Conservation (phyloP, 345 rosid species). For the Salix udensis region DNA sequence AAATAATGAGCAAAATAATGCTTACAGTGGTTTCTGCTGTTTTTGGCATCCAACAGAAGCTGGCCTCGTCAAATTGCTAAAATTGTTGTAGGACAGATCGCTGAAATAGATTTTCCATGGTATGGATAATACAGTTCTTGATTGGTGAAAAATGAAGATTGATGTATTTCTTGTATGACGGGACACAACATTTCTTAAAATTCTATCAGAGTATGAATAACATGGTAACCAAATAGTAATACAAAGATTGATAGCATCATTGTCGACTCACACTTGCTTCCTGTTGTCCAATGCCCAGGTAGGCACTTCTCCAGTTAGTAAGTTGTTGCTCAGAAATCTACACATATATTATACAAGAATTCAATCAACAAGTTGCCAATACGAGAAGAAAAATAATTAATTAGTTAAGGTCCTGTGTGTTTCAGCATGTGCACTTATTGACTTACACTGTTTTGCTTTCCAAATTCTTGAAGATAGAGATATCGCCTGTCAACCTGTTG, state of each 20-base stretch:
- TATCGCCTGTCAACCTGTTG: conserved; percentile 55
- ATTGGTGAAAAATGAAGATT: not conserved
- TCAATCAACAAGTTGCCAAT: not conserved
- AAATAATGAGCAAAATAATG: conserved; percentile 1
- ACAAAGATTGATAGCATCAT: not conserved
- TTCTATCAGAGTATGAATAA: not conserved
- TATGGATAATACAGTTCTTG: not conserved
- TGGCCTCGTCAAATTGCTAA: conserved; percentile 45
- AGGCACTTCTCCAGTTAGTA: conserved; percentile 61
- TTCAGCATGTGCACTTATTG: not conserved
- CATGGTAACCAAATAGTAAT: not conserved
- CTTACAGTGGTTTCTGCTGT: conserved; percentile 37
- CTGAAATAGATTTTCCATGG: conserved; percentile 34
- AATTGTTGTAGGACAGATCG: conserved; percentile 85
- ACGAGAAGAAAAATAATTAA: not conserved
- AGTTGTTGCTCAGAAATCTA: conserved; percentile 75
- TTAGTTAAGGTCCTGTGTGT: not conserved
- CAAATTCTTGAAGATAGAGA: conserved; percentile 38
- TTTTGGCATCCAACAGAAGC: conserved; percentile 30
- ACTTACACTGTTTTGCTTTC: conserved; percentile 36
- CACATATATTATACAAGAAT: not conserved
- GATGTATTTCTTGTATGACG: not conserved
- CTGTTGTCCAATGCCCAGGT: conserved; percentile 33
- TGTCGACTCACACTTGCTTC: conserved; percentile 38
- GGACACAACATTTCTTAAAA: not conserved